Base-by-base conservation (phyloP, 2,329 filamentous ascomycete species). In the Alternaria infectoria region DNA sequence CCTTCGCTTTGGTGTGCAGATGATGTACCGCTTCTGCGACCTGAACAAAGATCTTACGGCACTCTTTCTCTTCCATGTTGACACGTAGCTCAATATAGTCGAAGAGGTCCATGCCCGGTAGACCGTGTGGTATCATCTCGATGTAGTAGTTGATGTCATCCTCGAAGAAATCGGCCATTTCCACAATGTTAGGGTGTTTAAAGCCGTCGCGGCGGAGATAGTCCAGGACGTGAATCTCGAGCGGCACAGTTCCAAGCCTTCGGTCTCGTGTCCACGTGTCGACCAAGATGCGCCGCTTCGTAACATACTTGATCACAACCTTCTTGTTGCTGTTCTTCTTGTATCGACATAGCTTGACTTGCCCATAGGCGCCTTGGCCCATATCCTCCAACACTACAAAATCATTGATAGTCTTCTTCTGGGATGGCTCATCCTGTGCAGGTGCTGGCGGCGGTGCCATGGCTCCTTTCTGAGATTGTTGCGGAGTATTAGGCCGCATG, bases 241-340 rank as follows among this genome's bases (percentile, higher is more conserved):
- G 84, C 1, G 96, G 96, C 1, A 99, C 96, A 0, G 96, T 99
- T 15, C 96, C 96, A 12, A 99, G 86, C 58, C 92, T 89, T 49
- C 96, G 90, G 81, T 99, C 96, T 61, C 96, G 89, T 30, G 95
- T 98, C 96, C 96, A 99, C 0, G 96, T 99, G 81, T 99, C 96
- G 65, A 99, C 95, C 13, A 99, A 86, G 78, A 99, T 99, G 47
- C 95, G 91, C 62, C 92, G 90, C 82, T 99, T 99, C 6, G 96
- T 98, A 54, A 99, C 96, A 78, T 97, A 99, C 80, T 99, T 99
- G 75, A 99, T 87, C 19, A 99, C 95, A 66, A 96, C 91, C 80
- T 96, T 97, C 77, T 90, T 91, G 56, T 88, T 84, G 23, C 84
- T 88, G 55, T 87, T 88, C 73, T 90, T 89, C 82, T 94, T 96